These are phyloP conservation scores for Nitzschia sp. DNA, from an alignment of 108 stramenopile species.

Conservation along the genomic window DNA sequence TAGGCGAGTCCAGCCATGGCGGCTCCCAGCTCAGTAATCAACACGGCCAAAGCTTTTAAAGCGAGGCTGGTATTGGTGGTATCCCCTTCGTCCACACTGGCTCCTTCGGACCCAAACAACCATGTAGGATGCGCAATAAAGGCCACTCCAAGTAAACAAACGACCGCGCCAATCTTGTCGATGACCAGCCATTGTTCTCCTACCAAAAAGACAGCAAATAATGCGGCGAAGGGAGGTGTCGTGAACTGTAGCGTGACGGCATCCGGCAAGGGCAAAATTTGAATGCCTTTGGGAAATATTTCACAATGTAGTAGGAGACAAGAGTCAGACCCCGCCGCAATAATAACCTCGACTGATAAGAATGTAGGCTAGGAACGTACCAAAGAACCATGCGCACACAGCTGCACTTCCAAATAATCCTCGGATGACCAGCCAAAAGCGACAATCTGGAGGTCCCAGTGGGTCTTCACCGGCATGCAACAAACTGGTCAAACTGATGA, in stretches of 20 bases:
- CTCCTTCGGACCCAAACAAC: not conserved
- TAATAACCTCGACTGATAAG: no score
- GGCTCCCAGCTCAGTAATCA: not conserved
- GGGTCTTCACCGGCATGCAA: not conserved
- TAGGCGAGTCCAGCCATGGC: not conserved
- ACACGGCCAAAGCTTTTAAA: not conserved
- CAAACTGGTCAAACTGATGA: not conserved
- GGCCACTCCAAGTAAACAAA: not conserved
- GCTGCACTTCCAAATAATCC: not conserved
- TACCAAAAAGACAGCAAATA: not conserved
- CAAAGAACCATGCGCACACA: not conserved
- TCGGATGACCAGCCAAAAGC: not conserved
- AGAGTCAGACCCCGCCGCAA: no score
- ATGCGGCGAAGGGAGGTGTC: not conserved
- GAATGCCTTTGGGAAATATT: no score
- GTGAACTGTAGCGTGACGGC: not conserved
- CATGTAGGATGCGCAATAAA: not conserved
- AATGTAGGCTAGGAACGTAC: no score
- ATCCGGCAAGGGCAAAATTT: not conserved
- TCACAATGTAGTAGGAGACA: no score
- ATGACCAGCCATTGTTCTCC: not conserved
- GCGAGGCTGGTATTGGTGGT: not conserved
- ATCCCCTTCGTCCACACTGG: not conserved
- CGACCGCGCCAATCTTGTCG: not conserved
- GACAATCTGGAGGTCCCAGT: not conserved